A percentile compares a stretch with the other conserved stretches of the same genome.
phyloP scores from a whole-genome alignment of 805 yeast genomes.

The Kuraishia piskuri region DNA sequence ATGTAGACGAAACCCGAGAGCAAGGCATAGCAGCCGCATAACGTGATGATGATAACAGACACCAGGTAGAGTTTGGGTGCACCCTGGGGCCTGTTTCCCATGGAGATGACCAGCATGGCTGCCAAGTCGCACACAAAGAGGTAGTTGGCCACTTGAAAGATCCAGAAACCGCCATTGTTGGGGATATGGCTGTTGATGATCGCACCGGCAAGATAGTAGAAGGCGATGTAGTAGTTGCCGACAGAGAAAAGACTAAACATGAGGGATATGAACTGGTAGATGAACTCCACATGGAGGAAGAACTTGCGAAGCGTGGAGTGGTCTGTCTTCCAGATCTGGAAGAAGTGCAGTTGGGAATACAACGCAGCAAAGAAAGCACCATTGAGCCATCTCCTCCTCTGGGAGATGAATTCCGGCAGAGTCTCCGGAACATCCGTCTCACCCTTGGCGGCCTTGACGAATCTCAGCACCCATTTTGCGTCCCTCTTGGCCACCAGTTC shows the following conservation, averaged over 20 bases:
- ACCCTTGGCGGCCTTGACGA: conserved; percentile 88
- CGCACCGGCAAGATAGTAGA: conserved; percentile 88
- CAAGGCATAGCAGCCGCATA: conserved; percentile 77
- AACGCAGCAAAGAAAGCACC: conserved; percentile 97
- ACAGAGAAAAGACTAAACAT: conserved; percentile 88
- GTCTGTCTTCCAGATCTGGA: conserved; percentile 80
- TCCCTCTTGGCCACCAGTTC: conserved; percentile 82
- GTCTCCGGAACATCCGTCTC: conserved; percentile 96
- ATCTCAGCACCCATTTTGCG: conserved; percentile 83
- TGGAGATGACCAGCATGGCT: conserved; percentile 83
- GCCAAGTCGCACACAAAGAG: conserved; percentile 74
- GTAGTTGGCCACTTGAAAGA: conserved; percentile 82
- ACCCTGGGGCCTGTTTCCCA: conserved; percentile 98
- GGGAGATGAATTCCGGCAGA: conserved; percentile 91
- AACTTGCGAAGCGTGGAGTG: conserved; percentile 78
- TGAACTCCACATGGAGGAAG: conserved; percentile 77
- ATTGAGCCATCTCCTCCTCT: conserved; percentile 96
- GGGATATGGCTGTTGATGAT: conserved; percentile 46
- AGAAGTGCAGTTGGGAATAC: conserved; percentile 78
- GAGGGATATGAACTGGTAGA: conserved; percentile 75
- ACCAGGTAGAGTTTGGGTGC: conserved; percentile 70
- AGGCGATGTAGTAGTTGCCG: conserved; percentile 86
- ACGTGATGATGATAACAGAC: conserved; percentile 62
- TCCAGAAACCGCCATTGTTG: conserved; percentile 68
- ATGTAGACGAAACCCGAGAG: conserved; percentile 80